Evolutionary conservation across 345 rosid species (phyloP).

Genomic region (Trapa incisa): DNA sequence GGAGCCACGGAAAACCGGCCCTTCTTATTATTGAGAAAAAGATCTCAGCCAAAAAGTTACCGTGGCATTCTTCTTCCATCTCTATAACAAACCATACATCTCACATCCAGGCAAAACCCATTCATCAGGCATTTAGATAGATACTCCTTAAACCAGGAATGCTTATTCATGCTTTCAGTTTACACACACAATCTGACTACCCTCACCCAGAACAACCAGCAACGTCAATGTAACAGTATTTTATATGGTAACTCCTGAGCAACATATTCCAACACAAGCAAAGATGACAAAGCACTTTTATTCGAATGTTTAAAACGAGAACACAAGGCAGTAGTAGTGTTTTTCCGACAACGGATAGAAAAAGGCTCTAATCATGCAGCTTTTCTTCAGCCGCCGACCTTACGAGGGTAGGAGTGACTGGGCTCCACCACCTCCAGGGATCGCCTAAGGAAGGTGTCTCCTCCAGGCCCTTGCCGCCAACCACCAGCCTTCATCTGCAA

Average conservation of each 20-base stretch:
- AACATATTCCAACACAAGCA: not conserved
- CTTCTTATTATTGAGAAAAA: too few relatives aligned
- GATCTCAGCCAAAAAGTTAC: too few relatives aligned
- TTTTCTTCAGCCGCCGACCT: constrained; percentile 33
- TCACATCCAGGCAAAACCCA: not conserved
- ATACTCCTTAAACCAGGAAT: too few relatives aligned
- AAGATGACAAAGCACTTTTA: not conserved
- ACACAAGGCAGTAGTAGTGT: not conserved
- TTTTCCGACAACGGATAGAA: not conserved
- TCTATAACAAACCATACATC: not conserved
- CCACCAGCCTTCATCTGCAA: constrained; percentile 52
- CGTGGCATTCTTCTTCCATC: too few relatives aligned
- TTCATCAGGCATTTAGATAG: too few relatives aligned
- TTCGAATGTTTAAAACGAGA: not conserved
- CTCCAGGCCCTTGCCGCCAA: constrained; percentile 38
- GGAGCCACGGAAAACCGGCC: too few relatives aligned
- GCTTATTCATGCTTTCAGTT: not conserved
- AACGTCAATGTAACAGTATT: not conserved
- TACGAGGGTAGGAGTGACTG: constrained; percentile 31
- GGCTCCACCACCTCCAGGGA: constrained; percentile 27
- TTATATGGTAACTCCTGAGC: not conserved
- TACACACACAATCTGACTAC: not conserved
- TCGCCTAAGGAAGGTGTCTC: constrained; percentile 37
- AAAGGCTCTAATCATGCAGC: not conserved
- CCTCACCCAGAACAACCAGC: not conserved